phyloP scores from a whole-genome alignment of 306 rosid genomes.

The Sphenostylis stenocarpa region DNA sequence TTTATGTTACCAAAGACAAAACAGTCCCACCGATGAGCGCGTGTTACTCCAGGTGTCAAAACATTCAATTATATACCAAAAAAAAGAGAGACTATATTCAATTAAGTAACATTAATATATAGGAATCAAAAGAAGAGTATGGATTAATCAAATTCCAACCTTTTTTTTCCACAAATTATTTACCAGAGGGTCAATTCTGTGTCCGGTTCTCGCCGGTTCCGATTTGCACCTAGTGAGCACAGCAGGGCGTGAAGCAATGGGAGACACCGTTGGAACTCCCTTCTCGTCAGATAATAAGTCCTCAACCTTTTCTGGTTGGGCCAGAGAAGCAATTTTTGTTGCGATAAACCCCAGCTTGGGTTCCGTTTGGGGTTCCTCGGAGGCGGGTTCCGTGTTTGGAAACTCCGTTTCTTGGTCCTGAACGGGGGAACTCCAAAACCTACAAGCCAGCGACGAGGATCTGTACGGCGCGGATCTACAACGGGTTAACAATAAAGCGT shows the following conservation, averaged over 20 bases:
- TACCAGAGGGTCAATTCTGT: conserved; percentile 54
- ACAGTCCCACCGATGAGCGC: conserved; percentile 34
- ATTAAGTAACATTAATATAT: background rate
- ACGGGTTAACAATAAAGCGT: conserved; percentile 74
- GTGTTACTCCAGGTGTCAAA: conserved; percentile 32
- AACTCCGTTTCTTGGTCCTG: conserved; percentile 32
- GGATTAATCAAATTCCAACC: conserved; percentile 50
- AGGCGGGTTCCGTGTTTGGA: conserved; percentile 25
- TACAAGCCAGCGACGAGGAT: conserved; percentile 64
- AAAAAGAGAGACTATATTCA: background rate
- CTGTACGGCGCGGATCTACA: conserved; percentile 91
- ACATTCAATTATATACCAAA: background rate
- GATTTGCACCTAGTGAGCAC: conserved; percentile 87
- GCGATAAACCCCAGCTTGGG: conserved; percentile 25
- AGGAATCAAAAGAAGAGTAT: background rate
- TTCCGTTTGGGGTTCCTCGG: conserved; percentile 38
- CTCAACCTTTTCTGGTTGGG: conserved; percentile 36
- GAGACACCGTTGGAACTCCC: background rate
- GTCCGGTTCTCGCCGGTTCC: conserved; percentile 68
- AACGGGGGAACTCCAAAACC: conserved; percentile 66
- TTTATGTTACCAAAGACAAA: conserved; percentile 15
- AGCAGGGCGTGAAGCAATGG: conserved; percentile 30
- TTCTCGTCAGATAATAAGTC: background rate
- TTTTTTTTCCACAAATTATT: conserved; percentile 50
- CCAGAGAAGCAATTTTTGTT: conserved; percentile 18